Conservation (phyloP, 2,329 filamentous ascomycete genomes). For the Graphilbum fragrans region DNA sequence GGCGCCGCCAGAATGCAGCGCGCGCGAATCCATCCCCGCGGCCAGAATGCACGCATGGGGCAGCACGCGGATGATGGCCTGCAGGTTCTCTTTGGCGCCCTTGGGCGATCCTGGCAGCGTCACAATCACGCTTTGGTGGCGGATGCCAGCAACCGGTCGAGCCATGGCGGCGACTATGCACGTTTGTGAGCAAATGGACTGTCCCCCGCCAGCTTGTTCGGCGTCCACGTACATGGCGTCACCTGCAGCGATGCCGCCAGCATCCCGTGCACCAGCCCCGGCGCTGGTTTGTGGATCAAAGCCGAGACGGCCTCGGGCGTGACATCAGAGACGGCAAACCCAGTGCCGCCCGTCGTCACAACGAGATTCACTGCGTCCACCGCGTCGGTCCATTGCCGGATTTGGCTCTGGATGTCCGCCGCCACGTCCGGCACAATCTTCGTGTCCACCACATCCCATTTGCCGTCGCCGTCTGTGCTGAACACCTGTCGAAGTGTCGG, state of each 20-base stretch:
- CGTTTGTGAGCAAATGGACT: not conserved
- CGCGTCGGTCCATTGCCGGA: conserved; percentile 62
- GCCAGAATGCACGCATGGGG: conserved; percentile 92
- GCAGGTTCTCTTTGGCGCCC: conserved; percentile 85
- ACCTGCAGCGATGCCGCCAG: conserved; percentile 70
- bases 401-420: conserved; percentile 59
- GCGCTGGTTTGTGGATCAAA: conserved; percentile 72
- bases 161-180: conserved; percentile 99
- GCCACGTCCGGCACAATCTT: conserved; percentile 72
- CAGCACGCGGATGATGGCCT: conserved; percentile 77
- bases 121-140: conserved; percentile 69
- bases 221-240: conserved; percentile 63
- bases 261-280: conserved; percentile 93
- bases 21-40: conserved; percentile 68
- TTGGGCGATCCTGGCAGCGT: conserved; percentile 93
- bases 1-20: conserved; percentile 67
- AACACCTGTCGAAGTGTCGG: conserved; percentile 58
- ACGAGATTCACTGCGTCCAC: conserved; percentile 56
- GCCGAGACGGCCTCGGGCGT: conserved; percentile 85
- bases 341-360: conserved; percentile 83
- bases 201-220: not conserved
- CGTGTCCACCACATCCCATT: conserved; percentile 59
- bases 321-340: conserved; percentile 72
- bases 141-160: conserved; percentile 77
- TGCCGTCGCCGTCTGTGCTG: conserved; percentile 47